Percentiles rank a stretch among this genome's conserved stretches.
Conservation (phyloP, 2,329 filamentous ascomycete genomes). For the Pezicula carpinea region DNA sequence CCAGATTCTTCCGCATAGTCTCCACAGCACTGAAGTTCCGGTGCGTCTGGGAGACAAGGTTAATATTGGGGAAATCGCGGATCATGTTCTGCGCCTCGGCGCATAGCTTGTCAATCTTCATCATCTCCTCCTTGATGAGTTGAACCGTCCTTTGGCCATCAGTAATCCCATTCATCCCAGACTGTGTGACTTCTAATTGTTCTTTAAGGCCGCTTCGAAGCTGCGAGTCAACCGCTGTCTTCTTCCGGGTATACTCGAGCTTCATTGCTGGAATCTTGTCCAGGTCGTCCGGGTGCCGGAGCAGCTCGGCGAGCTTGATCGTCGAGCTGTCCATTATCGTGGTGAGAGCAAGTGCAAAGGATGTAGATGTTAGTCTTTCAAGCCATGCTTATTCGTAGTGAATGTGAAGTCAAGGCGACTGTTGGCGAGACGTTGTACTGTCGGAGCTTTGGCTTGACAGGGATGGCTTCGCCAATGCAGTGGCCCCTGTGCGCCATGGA, state of each 20-base stretch:
- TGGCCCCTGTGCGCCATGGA: background rate
- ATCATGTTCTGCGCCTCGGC: constrained; percentile 98
- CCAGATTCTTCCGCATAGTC: constrained; percentile 86
- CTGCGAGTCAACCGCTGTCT: constrained; percentile 84
- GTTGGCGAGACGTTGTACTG: constrained; percentile 1
- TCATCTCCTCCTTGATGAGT: constrained; percentile 95
- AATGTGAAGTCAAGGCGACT: background rate
- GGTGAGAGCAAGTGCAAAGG: constrained; percentile 8
- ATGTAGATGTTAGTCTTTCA: constrained; percentile 8
- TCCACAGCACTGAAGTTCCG: constrained; percentile 93
- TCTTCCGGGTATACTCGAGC: constrained; percentile 91
- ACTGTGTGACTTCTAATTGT: constrained; percentile 90
- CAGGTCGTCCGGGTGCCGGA: constrained; percentile 93
- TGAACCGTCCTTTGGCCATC: constrained; percentile 90
- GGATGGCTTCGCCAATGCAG: background rate
- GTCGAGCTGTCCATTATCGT: constrained; percentile 30
- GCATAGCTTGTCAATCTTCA: constrained; percentile 96
- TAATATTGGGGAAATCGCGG: constrained; percentile 90
- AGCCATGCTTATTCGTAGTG: constrained; percentile 17
- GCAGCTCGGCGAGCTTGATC: constrained; percentile 78
- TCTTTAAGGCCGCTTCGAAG: constrained; percentile 83
- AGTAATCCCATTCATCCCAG: constrained; percentile 81
- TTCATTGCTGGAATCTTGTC: constrained; percentile 91
- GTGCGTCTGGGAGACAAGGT: constrained; percentile 88
- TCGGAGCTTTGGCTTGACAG: background rate